A percentile compares a stretch with the other conserved stretches of the same genome.
Evolutionary conservation across 805 yeast genomes (phyloP).

Genomic region (Candida chauliodis): DNA sequence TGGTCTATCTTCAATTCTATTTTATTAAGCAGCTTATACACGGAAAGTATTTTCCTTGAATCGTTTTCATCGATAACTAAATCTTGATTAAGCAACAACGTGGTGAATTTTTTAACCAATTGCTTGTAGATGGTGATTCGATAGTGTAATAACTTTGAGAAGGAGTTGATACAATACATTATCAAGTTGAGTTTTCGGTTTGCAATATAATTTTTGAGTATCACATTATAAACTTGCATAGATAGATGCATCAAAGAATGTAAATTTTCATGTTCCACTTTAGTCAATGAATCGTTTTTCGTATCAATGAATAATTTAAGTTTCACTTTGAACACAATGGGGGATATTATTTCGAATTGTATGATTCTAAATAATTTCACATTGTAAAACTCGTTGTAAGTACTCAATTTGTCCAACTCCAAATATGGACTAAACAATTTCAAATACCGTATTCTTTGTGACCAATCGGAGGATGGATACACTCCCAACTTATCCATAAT

Average conservation of each 20-base stretch:
- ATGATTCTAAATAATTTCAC: slow-evolving; percentile 13
- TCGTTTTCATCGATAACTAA: slow-evolving; percentile 13
- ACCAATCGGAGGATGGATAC: slow-evolving; percentile 34
- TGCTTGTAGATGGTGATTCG: slow-evolving; percentile 20
- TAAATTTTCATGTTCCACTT: slow-evolving; percentile 8
- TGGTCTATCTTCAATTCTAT: slow-evolving; percentile 13
- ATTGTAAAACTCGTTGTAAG: slow-evolving; percentile 11
- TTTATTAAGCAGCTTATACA: slow-evolving; percentile 18
- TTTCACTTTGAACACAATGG: slow-evolving; percentile 20
- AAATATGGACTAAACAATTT: slow-evolving; percentile 25
- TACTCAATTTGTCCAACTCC: slow-evolving; percentile 15
- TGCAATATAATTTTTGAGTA: slow-evolving; percentile 23
- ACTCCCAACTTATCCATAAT: slow-evolving; percentile 27
- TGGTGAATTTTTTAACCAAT: slow-evolving; percentile 17
- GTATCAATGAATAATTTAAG: slow-evolving; percentile 15
- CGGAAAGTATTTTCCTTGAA: slow-evolving; percentile 15
- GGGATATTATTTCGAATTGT: slow-evolving; percentile 15
- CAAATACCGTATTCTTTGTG: slow-evolving; percentile 20
- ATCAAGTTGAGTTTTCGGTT: slow-evolving; percentile 24
- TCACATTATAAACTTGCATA: slow-evolving; percentile 15
- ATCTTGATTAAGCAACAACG: slow-evolving; percentile 15
- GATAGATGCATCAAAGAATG: slow-evolving; percentile 11
- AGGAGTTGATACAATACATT: slow-evolving; percentile 28
- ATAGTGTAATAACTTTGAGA: slow-evolving; percentile 22
- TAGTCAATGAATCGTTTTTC: slow-evolving; percentile 11